phyloP scores from a whole-genome alignment of 2,329 filamentous ascomycete species.

The Nakataea oryzae region DNA sequence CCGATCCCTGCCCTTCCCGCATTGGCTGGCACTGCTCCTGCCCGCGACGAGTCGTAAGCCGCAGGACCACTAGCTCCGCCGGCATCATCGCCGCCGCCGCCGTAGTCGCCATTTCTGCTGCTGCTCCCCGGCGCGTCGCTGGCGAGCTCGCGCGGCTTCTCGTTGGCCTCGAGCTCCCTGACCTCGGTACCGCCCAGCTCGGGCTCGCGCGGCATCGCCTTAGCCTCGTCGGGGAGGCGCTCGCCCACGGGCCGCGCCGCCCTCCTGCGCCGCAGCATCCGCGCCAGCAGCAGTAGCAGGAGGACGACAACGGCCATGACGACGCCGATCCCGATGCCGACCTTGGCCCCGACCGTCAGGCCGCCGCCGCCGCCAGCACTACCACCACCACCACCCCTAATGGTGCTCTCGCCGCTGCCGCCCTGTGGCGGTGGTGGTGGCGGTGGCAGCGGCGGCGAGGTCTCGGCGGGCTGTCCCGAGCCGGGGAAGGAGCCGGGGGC shows the following conservation, averaged over 20 bases:
- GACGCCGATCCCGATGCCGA: conserved; percentile 12
- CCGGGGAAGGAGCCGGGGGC: background rate
- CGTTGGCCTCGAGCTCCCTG: background rate
- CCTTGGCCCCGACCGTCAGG: conserved; percentile 4
- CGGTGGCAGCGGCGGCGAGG: background rate
- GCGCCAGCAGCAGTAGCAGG: conserved; percentile 1
- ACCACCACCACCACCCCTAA: no score
- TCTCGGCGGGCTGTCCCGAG: background rate
- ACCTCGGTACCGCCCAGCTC: conserved; percentile 1
- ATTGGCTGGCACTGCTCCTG: background rate
- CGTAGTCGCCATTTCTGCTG: no score
- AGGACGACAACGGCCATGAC: conserved; percentile 5
- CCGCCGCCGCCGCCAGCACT: background rate
- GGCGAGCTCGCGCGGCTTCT: background rate
- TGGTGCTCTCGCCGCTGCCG: background rate
- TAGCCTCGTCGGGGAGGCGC: background rate
- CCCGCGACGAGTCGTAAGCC: background rate
- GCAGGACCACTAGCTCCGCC: background rate
- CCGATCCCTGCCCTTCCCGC: background rate
- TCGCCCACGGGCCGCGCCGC: background rate
- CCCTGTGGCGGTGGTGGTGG: no score
- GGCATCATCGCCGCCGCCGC: background rate
- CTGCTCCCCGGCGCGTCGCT: background rate
- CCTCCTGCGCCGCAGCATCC: background rate
- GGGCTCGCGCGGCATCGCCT: background rate